These are phyloP conservation scores for Suhomyces guaymorum DNA, from an alignment of 1,139 yeast genomes.

Conservation along the genomic window DNA sequence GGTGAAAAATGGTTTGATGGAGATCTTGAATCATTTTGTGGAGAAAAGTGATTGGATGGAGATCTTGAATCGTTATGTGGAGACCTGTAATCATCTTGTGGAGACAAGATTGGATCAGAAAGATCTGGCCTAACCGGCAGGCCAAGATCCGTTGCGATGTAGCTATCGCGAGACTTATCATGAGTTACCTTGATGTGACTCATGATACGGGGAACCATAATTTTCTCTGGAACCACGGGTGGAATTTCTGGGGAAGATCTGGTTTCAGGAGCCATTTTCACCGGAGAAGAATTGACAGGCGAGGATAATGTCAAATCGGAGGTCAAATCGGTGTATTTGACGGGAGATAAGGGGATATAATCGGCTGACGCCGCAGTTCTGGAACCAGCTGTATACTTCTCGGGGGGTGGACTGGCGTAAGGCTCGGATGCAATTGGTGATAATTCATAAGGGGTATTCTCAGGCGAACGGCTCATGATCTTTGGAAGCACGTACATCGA, in stretches of 20 bases:
- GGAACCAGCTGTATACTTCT: no score
- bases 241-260: no score
- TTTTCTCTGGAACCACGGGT: no score
- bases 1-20: not conserved
- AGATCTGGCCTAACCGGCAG: no score
- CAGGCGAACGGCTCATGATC: constrained; percentile 3
- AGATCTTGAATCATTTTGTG: not conserved
- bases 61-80: not conserved
- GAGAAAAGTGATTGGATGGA: not conserved
- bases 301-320: no score
- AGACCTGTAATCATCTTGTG: no score
- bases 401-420: no score
- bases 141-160: not conserved
- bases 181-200: not conserved
- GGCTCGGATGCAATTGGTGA: constrained; percentile 1
- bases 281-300: no score
- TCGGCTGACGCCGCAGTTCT: no score
- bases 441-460: not conserved
- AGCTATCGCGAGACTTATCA: not conserved
- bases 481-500: constrained; percentile 15
- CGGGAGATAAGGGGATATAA: not conserved
- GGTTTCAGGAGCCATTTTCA: no score
- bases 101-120: no score
- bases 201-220: constrained; percentile 1
- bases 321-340: no score